A percentile compares a stretch with the other conserved stretches of the same genome.
These are phyloP conservation scores for Ocimum tenuiflorum DNA, from an alignment of 257 asterid species.

Conservation along the genomic window DNA sequence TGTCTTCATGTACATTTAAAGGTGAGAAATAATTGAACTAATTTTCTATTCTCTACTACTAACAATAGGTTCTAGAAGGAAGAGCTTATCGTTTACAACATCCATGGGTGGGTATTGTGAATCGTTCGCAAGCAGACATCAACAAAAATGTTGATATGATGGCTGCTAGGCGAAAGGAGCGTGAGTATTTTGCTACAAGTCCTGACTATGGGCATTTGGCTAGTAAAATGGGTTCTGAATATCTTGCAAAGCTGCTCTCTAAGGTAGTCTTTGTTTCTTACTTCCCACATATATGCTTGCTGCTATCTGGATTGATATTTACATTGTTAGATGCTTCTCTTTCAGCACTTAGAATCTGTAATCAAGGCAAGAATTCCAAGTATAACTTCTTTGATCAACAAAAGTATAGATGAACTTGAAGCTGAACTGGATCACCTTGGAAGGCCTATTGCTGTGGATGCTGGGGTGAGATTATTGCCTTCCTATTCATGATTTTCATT, in stretches of 20 bases:
- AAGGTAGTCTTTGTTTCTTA: conserved; percentile 36
- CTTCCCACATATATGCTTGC: background rate
- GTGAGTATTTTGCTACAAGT: conserved; percentile 85
- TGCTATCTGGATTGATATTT: conserved; percentile 6
- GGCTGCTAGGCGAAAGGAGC: conserved; percentile 74
- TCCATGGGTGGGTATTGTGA: conserved; percentile 98
- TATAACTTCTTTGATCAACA: conserved; percentile 82
- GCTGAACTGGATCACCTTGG: conserved; percentile 94
- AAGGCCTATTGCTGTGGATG: conserved; percentile 89
- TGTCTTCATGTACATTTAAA: background rate
- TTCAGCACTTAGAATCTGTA: conserved; percentile 89
- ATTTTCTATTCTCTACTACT: conserved; percentile 7
- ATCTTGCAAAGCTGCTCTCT: conserved; percentile 94
- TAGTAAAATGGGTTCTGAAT: conserved; percentile 95
- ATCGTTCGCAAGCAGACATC: conserved; percentile 96
- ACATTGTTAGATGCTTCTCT: conserved; percentile 17
- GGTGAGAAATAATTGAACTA: background rate
- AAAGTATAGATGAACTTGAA: conserved; percentile 88
- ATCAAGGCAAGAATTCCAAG: conserved; percentile 89
- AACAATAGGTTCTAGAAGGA: conserved; percentile 80
- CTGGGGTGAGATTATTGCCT: conserved; percentile 65
- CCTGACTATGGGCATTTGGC: conserved; percentile 92
- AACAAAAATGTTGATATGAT: conserved; percentile 82
- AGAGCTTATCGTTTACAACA: conserved; percentile 84
- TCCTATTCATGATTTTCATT: background rate